A percentile compares a stretch with the other conserved stretches of the same genome.
Evolutionary conservation across 305 asterid genomes (phyloP).

Genomic region (Euphrasia arctica): DNA sequence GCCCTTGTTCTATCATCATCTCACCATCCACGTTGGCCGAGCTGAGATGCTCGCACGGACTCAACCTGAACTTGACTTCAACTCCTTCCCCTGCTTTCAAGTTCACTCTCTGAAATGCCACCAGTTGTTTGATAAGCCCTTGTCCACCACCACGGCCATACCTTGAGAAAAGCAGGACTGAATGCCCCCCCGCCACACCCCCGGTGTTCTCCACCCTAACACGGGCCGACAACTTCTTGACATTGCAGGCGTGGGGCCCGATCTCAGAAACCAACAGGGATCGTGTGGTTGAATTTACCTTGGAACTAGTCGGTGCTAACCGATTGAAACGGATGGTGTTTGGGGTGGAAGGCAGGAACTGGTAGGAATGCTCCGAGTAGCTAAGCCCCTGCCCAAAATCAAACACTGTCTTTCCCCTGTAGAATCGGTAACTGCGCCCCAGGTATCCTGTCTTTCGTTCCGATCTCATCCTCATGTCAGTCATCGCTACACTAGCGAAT

Average conservation of each 20-base stretch:
- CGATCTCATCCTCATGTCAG: conserved; percentile 92
- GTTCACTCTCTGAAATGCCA: conserved; percentile 59
- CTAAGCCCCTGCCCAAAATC: conserved; percentile 72
- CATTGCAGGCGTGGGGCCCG: conserved; percentile 34
- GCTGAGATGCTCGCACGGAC: conserved; percentile 77
- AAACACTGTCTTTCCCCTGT: conserved; percentile 60
- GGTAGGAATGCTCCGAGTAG: conserved; percentile 45
- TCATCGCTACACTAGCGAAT: conserved; percentile 58
- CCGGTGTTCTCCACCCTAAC: conserved; percentile 47
- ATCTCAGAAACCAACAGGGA: conserved; percentile 34
- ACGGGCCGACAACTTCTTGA: conserved; percentile 34
- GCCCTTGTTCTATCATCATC: conserved; percentile 53
- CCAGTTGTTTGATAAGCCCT: conserved; percentile 44
- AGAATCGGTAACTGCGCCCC: conserved; percentile 84
- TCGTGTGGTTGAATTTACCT: conserved; percentile 11
- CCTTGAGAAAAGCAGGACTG: conserved; percentile 40
- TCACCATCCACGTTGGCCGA: conserved; percentile 59
- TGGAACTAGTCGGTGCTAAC: conserved; percentile 1
- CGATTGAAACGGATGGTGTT: conserved; percentile 37
- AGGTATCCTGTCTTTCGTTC: conserved; percentile 66
- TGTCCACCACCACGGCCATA: conserved; percentile 13
- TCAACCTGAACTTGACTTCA: conserved; percentile 45
- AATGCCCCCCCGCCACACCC: conserved; percentile 37
- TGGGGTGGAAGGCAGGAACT: conserved; percentile 43
- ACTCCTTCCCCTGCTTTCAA: conserved; percentile 41